Conservation (phyloP, 179 eudicot species). For the Silene vulgaris region DNA sequence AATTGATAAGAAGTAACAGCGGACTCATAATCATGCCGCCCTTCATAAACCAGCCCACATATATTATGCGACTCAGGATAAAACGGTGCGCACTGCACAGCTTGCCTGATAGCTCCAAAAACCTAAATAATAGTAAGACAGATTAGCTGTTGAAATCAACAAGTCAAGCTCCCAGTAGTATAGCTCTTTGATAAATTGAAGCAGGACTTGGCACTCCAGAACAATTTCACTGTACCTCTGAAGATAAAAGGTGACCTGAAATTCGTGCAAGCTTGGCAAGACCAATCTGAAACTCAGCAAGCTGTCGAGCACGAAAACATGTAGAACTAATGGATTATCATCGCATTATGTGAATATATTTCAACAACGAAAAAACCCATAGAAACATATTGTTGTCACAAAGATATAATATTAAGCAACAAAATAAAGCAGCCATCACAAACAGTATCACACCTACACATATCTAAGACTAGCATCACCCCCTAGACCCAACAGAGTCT, state of each 20-base stretch:
- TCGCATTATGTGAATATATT: background rate
- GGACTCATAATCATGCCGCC: constrained; percentile 58
- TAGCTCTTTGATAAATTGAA: background rate
- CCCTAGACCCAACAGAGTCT: background rate
- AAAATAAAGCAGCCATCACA: constrained; percentile 12
- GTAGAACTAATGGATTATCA: constrained; percentile 10
- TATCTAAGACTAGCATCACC: background rate
- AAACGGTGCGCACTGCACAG: constrained; percentile 76
- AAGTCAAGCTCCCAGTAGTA: background rate
- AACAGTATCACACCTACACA: background rate
- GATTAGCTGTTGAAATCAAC: background rate
- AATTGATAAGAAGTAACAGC: constrained; percentile 66
- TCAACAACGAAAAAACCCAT: background rate
- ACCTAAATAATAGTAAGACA: constrained; percentile 43
- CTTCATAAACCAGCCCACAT: constrained; percentile 78
- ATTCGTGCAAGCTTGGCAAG: constrained; percentile 76
- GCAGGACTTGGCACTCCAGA: background rate
- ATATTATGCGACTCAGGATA: constrained; percentile 85
- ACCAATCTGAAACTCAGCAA: constrained; percentile 90
- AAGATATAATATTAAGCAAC: background rate
- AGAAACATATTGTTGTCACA: no score
- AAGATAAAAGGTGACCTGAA: constrained; percentile 60
- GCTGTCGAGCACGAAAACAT: constrained; percentile 37
- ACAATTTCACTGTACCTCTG: constrained; percentile 54
- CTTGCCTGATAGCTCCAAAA: constrained; percentile 78